Base-by-base conservation (phyloP, 306 rosid genomes). In the Herpetospermum pedunculosum region DNA sequence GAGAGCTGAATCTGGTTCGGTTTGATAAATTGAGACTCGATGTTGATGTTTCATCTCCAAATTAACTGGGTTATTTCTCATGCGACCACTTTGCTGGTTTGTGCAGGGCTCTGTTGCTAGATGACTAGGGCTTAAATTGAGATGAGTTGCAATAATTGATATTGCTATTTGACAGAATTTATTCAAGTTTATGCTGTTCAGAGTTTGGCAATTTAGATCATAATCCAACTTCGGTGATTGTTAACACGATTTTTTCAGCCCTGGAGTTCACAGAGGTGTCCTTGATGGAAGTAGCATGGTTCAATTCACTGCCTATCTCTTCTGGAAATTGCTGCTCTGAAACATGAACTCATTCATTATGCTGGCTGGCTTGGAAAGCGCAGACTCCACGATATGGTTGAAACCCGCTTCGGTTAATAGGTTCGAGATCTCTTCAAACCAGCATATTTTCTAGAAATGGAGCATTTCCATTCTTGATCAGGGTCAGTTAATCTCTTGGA, bases 51-150 rank as follows among this genome's bases (percentile, higher is more conserved):
- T 18, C 43, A 32, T 44, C 64, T 55, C 72, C 75, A 38, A 55
- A 47, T 44, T 54, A 58, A 29, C 64, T 50, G 13, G 29, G 15
- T 50, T 50, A 73, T 74, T 80, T 53, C 79, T 81, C 75, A 67
- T 54, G 72, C 48, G 49, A 59, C 72, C 57, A 59, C 58, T 60
- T 76, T 63, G 49, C 49, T 64, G 59, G 78, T 49, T 46, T 60
- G 38, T 79, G 75, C 80, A 76, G 83, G 87, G 84, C 81, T 73
- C 62, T 81, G 82, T 80, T 76, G 81, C 74, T 60, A 59, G 37
- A 40, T 70, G 64, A 75, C 44, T 46, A 59, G 52, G 77, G 78
- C 77, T 70, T 60, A 64, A 54, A 34, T 79, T 76, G 43, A 48
- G 88, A 72, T 21, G 77, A 54, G 64, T n/a, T 34, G 60, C 35